Evolutionary conservation across 2,329 filamentous ascomycete species (phyloP), one percentile per base, ranked within the genome.

Genomic region (Leptographium lundbergii): DNA sequence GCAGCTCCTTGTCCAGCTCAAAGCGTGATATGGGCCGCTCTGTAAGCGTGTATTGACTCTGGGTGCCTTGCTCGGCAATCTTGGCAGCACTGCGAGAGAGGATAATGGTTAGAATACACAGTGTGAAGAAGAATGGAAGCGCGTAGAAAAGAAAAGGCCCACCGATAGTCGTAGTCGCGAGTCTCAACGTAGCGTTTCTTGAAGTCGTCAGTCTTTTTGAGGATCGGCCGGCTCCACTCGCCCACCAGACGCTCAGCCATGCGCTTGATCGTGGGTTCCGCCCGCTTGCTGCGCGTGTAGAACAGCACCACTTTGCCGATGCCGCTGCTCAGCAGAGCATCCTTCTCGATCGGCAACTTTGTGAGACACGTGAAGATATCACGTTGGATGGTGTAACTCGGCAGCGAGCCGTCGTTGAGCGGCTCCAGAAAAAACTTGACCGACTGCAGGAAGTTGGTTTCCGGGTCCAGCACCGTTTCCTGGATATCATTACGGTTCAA

Each of bases 391-490:
- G 94, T 94, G 75, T 96, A 99, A 34, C 94, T 92, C 0, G 94
- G 94, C 56, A 99, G 80, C 61, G 89, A 92, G 60, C 92, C 94
- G 69, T 97, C 92, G 66, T 92, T 91, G 53, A 97, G 81, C 0
- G 94, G 94, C 70, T 99, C 94, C 25, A 99, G 81, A 79, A 97
- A 97, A 80, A 95, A 97, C 69, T 92, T 91, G 68, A 99, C 90
- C 17, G 91, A 89, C 72, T 95, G 90, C 47, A 99, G 77, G 63
- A 99, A 87, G 74, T 97, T 96, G 69, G 88, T 95, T 68, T 99
- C 94, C 0, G 92, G 92, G 65, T 96, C 92, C 48, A 96, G 84
- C 56, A 97, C 85, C 34, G 88, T 87, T 65, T 89, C 80, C 68
- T 88, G 89, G 32, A 92, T 83, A 58, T 88, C 90, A 72, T 92